phyloP scores from a whole-genome alignment of 139 green algal species.

The Mychonastes homosphaera region DNA sequence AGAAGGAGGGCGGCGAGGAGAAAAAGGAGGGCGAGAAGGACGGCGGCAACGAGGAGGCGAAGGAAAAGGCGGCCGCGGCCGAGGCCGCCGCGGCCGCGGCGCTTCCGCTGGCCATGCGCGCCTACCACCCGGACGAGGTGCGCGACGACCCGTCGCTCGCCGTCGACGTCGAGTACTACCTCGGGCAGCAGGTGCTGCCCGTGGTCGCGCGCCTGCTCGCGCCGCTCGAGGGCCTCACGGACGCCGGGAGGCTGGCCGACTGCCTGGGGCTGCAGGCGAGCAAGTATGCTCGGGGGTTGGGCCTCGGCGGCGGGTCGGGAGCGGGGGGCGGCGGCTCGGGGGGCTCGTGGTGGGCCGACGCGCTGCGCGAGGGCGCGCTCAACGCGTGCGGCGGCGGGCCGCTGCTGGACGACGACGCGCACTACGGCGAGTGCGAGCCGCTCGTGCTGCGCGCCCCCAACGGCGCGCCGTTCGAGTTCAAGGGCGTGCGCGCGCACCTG shows the following conservation, averaged over 20 bases:
- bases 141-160: constrained; percentile 30
- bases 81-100: constrained; percentile 17
- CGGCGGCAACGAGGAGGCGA: neutral
- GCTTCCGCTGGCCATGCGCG: constrained; percentile 74
- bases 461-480: constrained; percentile 43
- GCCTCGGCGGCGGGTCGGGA: neutral
- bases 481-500: constrained; percentile 25
- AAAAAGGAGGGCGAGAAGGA: constrained; percentile 9
- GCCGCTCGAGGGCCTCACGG: constrained; percentile 57
- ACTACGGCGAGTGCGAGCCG: constrained; percentile 42
- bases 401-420: constrained; percentile 55
- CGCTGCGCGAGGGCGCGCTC: constrained; percentile 37
- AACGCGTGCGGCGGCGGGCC: neutral
- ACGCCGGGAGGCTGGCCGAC: constrained; percentile 72
- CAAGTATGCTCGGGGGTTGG: constrained; percentile 25
- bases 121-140: constrained; percentile 87
- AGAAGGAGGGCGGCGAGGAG: constrained; percentile 13
- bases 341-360: constrained; percentile 14
- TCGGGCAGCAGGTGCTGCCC: constrained; percentile 62
- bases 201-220: constrained; percentile 73
- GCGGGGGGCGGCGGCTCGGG: constrained; percentile 3
- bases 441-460: constrained; percentile 37
- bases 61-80: constrained; percentile 18
- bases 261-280: constrained; percentile 86
- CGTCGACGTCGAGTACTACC: constrained; percentile 86